A percentile compares a stretch with the other conserved stretches of the same genome.
Evolutionary conservation across 148 eudicot species (phyloP).

Genomic region (Persicaria tinctoria): DNA sequence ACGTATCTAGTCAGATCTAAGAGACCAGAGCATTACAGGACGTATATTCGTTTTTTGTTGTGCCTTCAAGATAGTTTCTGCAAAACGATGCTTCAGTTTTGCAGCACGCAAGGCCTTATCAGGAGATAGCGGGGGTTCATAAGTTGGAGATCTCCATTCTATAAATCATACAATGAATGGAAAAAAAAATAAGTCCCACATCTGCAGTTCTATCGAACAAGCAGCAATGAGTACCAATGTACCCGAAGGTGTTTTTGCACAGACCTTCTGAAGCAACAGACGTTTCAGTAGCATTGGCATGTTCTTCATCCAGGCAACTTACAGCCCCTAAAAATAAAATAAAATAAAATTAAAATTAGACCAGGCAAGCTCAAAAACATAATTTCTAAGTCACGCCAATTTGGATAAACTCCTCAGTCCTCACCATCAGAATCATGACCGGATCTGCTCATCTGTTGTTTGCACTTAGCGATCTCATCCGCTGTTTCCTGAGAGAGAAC

Average conservation of each 20-base stretch:
- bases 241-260: background rate
- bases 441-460: slow-evolving; percentile 13
- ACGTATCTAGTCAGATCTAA: background rate
- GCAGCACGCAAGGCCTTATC: slow-evolving; percentile 75
- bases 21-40: slow-evolving; percentile 1
- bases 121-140: slow-evolving; percentile 48
- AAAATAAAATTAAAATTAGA: background rate
- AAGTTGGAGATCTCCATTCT: slow-evolving; percentile 31
- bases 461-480: slow-evolving; percentile 16
- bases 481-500: slow-evolving; percentile 5
- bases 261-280: slow-evolving; percentile 14
- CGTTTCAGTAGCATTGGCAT: slow-evolving; percentile 12
- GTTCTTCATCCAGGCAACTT: slow-evolving; percentile 35
- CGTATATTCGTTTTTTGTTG: slow-evolving; percentile 20
- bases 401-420: background rate
- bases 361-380: background rate
- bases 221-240: background rate
- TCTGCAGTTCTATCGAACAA: background rate
- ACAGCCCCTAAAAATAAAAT: slow-evolving; percentile 24
- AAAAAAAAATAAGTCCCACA: background rate
- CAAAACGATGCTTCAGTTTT: slow-evolving; percentile 69
- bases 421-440: slow-evolving; percentile 16
- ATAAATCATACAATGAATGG: slow-evolving; percentile 8
- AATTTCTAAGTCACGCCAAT: background rate
- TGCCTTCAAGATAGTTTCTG: slow-evolving; percentile 33